Conservation (phyloP, 1,284 basidiomycete genomes). For the Dichomitus squalens region DNA sequence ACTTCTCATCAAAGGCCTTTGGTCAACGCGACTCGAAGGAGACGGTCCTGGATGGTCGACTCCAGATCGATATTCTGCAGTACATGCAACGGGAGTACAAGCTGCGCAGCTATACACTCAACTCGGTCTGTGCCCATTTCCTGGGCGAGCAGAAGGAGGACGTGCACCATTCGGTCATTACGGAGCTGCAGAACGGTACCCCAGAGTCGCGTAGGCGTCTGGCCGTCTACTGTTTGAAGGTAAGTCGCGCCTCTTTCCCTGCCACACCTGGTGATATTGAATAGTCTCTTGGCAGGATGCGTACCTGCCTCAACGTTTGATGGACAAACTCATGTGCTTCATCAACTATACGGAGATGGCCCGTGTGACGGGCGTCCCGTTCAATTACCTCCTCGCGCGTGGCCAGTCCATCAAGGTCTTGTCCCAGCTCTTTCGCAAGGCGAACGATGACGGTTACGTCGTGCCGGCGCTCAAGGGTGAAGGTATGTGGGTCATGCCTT, state of each 20-base stretch:
- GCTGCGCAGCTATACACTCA: conserved; percentile 91
- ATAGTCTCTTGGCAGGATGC: conserved; percentile 70
- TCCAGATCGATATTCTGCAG: conserved; percentile 92
- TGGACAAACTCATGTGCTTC: conserved; percentile 98
- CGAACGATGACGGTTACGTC: conserved; percentile 86
- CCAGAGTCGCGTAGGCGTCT: conserved; percentile 87
- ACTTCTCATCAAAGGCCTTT: conserved; percentile 96
- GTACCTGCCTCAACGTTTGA: conserved; percentile 89
- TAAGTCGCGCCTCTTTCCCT: conserved; percentile 29
- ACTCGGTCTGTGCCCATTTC: conserved; percentile 95
- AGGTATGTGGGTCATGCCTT: conserved; percentile 45
- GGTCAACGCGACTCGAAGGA: conserved; percentile 95
- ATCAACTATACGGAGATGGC: conserved; percentile 97
- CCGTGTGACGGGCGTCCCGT: conserved; percentile 96
- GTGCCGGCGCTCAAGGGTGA: conserved; percentile 84
- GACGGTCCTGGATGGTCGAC: conserved; percentile 83
- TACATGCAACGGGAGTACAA: conserved; percentile 98
- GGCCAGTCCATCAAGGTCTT: conserved; percentile 97
- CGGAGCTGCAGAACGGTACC: conserved; percentile 93
- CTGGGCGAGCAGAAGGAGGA: conserved; percentile 97
- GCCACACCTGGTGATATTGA: neutral
- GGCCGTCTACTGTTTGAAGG: conserved; percentile 96
- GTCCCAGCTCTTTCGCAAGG: conserved; percentile 89
- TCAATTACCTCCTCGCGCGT: conserved; percentile 89
- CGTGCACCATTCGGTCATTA: conserved; percentile 96